Percentiles rank a stretch among this genome's conserved stretches.
Evolutionary conservation across 495 filamentous ascomycete species (phyloP).

Genomic region (Entonaema liquescens): DNA sequence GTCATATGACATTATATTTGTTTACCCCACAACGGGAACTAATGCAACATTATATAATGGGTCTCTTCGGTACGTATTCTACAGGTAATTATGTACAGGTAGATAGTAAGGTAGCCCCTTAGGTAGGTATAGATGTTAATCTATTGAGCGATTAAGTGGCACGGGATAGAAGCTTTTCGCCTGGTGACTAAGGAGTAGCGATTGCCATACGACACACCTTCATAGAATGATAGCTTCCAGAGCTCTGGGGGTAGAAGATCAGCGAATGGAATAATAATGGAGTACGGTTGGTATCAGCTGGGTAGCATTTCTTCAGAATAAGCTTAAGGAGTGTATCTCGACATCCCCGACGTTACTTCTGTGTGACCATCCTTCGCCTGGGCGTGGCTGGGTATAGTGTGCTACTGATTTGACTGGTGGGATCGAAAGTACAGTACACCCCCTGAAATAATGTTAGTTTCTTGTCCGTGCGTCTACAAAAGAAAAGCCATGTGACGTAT

Average conservation of each 20-base stretch:
- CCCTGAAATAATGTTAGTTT: too few species aligned
- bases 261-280: not conserved
- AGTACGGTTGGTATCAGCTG: not conserved
- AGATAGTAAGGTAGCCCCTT: not conserved
- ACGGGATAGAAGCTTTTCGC: not conserved
- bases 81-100: not conserved
- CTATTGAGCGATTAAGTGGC: not conserved
- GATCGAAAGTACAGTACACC: not conserved
- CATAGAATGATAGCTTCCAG: not conserved
- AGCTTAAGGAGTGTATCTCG: not conserved
- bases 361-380: not conserved
- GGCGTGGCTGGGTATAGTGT: not conserved
- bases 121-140: too few species aligned
- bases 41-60: constrained; percentile 4
- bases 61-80: not conserved
- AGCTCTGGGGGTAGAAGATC: not conserved
- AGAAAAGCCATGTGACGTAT: too few species aligned
- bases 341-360: not conserved
- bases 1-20: too few species aligned
- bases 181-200: not conserved
- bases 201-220: not conserved
- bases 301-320: not conserved
- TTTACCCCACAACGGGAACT: not conserved
- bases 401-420: not conserved
- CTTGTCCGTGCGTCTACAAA: too few species aligned